Conservation (phyloP, 345 rosid genomes). For the Brassica juncea region DNA sequence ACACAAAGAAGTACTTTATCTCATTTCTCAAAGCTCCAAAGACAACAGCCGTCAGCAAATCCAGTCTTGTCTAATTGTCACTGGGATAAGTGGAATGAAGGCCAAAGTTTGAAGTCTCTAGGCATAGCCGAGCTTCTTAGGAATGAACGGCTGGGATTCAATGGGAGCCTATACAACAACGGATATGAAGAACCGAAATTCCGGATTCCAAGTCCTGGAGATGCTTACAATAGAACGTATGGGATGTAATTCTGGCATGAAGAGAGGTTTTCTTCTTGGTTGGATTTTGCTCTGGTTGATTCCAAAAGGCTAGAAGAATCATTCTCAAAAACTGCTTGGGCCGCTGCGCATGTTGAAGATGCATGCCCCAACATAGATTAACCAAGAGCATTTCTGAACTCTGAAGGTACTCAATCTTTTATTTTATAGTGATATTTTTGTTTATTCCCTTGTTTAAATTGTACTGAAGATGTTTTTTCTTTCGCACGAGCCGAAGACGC, state of each 20-base stretch:
- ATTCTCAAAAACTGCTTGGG: conserved; percentile 7
- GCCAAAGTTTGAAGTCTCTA: conserved; percentile 53
- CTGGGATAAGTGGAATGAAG: conserved; percentile 84
- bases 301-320: conserved; percentile 13
- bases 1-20: conserved; percentile 50
- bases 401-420: conserved; percentile 3
- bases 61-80: conserved; percentile 59
- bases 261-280: conserved; percentile 17
- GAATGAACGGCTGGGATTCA: conserved; percentile 68
- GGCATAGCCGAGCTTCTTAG: conserved; percentile 69
- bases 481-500: conserved; percentile 4
- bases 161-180: conserved; percentile 47
- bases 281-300: conserved; percentile 31
- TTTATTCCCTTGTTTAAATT: neutral
- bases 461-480: neutral
- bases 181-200: conserved; percentile 78
- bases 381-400: conserved; percentile 6
- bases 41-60: conserved; percentile 63
- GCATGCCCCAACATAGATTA: conserved; percentile 6
- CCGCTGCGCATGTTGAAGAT: conserved; percentile 3
- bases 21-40: conserved; percentile 47
- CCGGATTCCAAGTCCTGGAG: conserved; percentile 70
- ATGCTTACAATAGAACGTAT: conserved; percentile 69
- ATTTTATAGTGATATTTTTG: neutral
- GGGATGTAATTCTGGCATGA: conserved; percentile 60